Base-by-base conservation (phyloP, 805 yeast species). In the Cyberlindnera veronae region DNA sequence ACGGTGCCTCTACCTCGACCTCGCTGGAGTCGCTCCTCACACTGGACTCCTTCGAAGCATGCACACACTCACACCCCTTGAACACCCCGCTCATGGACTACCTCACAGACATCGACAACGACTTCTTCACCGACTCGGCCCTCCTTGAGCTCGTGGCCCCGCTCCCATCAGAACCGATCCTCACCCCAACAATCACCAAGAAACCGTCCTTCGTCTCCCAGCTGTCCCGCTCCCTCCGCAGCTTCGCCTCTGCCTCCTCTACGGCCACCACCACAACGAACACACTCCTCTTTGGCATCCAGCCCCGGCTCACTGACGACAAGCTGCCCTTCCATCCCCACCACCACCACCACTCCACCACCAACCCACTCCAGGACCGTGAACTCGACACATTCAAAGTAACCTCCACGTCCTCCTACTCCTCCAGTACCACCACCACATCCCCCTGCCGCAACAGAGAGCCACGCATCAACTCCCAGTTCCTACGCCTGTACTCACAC, bases 381-480 rank as follows among this genome's bases (percentile, higher is more conserved):
- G 61, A 57, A 32, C 29, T 57, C 16, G 53, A 55, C 29, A 57
- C 61, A 2, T 57, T 51, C 32, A 54, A 53, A 28, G 45, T 54
- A 2, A 49, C 61, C 6, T 45, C 57, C 12, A 37, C 21, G n/a
- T 47, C 39, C 5, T 37, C 20, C 31, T 29, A 29, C 29, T 21
- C 39, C 36, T 12, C 14, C 43, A 11, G 24, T 29, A 3, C 39
- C 41, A 9, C 36, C 48, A 15, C 36, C 13, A 31, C 48, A 1
- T 26, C 57, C 5, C 38, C 46, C 5, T 40, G 45, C 13, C 47
- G 51, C 12, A 48, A 51, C 17, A 61, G 81, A 42, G 81, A 76
- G 42, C 67, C 71, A 26, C 63, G 82, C 39, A 64, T 76, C 32
- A 77, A 77, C 51, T 60, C 76, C 7, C 58, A 60, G 23, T 77